phyloP scores from a whole-genome alignment of 371 early-diverging fungal species.

The Mortierella sp. region DNA sequence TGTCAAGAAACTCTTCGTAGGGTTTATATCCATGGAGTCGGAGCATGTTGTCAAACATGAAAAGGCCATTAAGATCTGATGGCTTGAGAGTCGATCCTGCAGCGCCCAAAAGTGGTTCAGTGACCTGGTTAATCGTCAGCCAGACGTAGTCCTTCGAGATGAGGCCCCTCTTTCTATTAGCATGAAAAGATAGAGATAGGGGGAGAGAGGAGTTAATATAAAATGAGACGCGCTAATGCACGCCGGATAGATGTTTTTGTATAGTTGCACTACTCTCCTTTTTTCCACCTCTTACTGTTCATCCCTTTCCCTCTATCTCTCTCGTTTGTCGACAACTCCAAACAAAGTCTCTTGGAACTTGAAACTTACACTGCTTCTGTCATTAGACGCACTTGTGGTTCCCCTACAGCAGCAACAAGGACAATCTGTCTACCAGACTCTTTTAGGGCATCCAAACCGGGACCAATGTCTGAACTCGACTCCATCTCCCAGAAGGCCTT shows the following conservation, averaged over 20 bases:
- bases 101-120: slow-evolving; percentile 44
- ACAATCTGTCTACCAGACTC: slow-evolving; percentile 64
- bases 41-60: slow-evolving; percentile 73
- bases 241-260: neutral
- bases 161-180: slow-evolving; percentile 32
- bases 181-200: neutral
- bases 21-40: slow-evolving; percentile 67
- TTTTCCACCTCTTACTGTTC: neutral
- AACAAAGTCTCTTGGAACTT: neutral
- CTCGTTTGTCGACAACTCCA: neutral
- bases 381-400: slow-evolving; percentile 59
- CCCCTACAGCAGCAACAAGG: slow-evolving; percentile 66
- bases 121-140: slow-evolving; percentile 66
- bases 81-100: slow-evolving; percentile 32
- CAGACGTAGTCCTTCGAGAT: slow-evolving; percentile 65
- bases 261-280: neutral
- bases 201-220: too few relatives aligned
- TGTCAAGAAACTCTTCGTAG: slow-evolving; percentile 68
- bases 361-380: slow-evolving; percentile 46
- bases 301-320: neutral
- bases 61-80: slow-evolving; percentile 63
- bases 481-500: slow-evolving; percentile 67
- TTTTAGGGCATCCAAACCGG: slow-evolving; percentile 60
- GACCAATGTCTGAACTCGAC: slow-evolving; percentile 62
- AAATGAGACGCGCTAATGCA: neutral